phyloP scores from a whole-genome alignment of 225 moss, liverwort and hornwort species.

The Marchantia polymorpha region DNA sequence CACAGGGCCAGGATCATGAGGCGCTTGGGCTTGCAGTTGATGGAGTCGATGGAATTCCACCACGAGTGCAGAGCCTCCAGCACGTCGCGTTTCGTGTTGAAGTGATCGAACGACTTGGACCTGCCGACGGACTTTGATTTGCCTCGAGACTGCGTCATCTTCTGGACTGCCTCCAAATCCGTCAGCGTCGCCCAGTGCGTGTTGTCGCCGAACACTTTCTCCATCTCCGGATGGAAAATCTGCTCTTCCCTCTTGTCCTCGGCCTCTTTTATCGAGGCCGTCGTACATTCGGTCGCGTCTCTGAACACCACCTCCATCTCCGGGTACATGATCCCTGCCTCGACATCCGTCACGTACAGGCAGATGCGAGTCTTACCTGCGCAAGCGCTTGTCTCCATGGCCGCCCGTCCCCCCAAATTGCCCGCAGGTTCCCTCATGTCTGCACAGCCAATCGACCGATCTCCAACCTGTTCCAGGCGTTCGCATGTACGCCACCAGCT shows the following conservation, averaged over 20 bases:
- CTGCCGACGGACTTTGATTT: background rate
- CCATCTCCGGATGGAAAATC: constrained; percentile 11
- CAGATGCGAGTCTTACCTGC: constrained; percentile 1
- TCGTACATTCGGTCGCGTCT: background rate
- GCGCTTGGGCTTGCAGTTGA: constrained; percentile 12
- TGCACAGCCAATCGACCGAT: background rate
- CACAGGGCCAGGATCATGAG: constrained; percentile 18
- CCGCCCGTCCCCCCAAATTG: background rate
- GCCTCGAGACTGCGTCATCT: constrained; percentile 15
- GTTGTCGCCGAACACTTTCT: constrained; percentile 16
- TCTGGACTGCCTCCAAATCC: constrained; percentile 10
- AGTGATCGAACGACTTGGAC: background rate
- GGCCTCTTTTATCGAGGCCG: constrained; percentile 2
- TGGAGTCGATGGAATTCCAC: constrained; percentile 20
- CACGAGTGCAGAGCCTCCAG: constrained; percentile 7
- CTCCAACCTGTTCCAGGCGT: background rate
- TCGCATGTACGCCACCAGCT: background rate
- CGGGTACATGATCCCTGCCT: constrained; percentile 10
- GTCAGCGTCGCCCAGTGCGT: constrained; percentile 3
- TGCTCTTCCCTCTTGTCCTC: constrained; percentile 7
- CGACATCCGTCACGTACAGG: background rate
- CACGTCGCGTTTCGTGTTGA: background rate
- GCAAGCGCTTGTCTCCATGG: background rate
- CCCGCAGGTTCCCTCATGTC: constrained; percentile 5
- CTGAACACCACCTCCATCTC: constrained; percentile 23